Evolutionary conservation across 768 basidiomycete species (phyloP), one percentile per base, ranked within the genome.

Genomic region (Serendipita sp.): DNA sequence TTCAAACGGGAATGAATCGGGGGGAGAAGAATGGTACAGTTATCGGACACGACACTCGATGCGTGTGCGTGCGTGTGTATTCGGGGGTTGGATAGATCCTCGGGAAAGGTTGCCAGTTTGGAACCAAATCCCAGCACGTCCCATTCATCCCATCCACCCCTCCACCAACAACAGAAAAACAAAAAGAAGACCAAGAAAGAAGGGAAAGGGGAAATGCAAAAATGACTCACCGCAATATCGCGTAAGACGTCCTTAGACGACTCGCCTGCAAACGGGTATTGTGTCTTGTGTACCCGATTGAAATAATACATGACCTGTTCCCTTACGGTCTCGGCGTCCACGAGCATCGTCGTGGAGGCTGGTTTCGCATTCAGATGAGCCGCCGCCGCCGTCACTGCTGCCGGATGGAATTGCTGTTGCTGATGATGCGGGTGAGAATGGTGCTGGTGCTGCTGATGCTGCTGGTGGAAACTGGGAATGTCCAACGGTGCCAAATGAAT

Each of bases 301-400:
- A 67, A 67, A 63, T 67, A 67, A 30, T 67, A 66, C 30, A 63
- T 63, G 4, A 66, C 44, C 28, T 58, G 53, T 31, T 58, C 31
- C 17, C 53, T 13, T 5, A 58, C 53, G 5, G 31, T 33, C 9
- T 58, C 53, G 4, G 53, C 24, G 28, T 58, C 53, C 17, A 58
- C 31, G 11, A 28, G 26, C 20, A n/a, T n/a, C n/a, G n/a, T n/a
- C n/a, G n/a, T n/a, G n/a, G 45, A 20, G 26, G n/a, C 9, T 17
- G 45, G 45, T 48, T 48, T 48, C 11, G 11, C 20, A 11, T 42
- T 20, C 20, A 20, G 42, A 20, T 42, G 20, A 42, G 13, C 42
- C 42, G 42, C 42, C 13, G 48, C 11, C 11, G 48, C 26, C 9
- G 48, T 9, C 11, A 28, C 48, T 51, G 13, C 16, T 13, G 48